These are phyloP conservation scores for Jatropha multifida DNA, from an alignment of 441 rosid species.

Conservation along the genomic window DNA sequence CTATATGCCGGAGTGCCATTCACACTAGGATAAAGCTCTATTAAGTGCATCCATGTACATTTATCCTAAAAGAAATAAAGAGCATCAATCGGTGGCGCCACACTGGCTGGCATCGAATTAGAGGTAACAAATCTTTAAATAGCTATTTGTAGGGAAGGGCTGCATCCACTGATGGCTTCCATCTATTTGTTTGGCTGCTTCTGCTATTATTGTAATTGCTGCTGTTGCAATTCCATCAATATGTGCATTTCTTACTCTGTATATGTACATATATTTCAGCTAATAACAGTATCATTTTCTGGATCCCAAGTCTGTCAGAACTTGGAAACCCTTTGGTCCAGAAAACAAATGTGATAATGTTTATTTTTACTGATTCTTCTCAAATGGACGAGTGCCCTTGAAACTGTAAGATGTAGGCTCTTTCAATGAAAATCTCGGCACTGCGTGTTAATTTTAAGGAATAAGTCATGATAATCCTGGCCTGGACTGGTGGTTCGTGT, in stretches of 20 bases:
- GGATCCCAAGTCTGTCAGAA: neutral
- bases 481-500: too few relatives aligned
- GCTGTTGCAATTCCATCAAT: neutral
- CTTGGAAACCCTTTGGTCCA: too few relatives aligned
- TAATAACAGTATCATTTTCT: neutral
- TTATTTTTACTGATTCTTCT: too few relatives aligned
- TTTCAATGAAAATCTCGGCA: too few relatives aligned
- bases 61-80: neutral
- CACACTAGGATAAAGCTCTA: slow-evolving; percentile 62
- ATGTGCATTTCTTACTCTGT: neutral
- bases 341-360: too few relatives aligned
- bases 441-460: too few relatives aligned
- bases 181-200: neutral
- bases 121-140: slow-evolving; percentile 37
- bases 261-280: neutral
- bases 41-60: slow-evolving; percentile 16
- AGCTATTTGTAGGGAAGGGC: neutral
- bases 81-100: neutral
- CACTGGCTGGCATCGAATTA: slow-evolving; percentile 48
- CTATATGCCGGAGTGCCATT: slow-evolving; percentile 52
- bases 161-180: neutral
- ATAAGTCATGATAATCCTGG: too few relatives aligned
- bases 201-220: neutral
- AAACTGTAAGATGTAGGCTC: too few relatives aligned
- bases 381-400: too few relatives aligned